Conservation (phyloP, 768 basidiomycete genomes). For the Infundibulicybe gibba region DNA sequence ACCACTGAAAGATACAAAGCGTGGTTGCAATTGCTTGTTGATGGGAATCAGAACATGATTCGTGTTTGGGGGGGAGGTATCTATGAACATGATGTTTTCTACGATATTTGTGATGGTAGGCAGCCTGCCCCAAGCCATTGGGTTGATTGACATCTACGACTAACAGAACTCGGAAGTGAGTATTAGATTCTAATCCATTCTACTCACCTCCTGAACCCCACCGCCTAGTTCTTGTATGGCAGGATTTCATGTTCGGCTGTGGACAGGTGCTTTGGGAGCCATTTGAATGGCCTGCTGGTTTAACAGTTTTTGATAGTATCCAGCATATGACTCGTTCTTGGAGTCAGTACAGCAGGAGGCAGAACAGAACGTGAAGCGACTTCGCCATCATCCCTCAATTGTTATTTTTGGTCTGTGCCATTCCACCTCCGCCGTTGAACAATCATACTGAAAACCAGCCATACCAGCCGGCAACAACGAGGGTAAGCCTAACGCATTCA, state of each 20-base stretch:
- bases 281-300: not conserved
- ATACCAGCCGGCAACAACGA: constrained; percentile 76
- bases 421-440: not conserved
- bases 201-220: constrained; percentile 6
- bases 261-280: constrained; percentile 57
- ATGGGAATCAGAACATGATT: constrained; percentile 92
- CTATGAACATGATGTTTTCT: constrained; percentile 81
- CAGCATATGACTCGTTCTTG: constrained; percentile 80
- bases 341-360: constrained; percentile 75
- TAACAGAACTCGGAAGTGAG: constrained; percentile 63
- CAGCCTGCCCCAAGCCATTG: constrained; percentile 6
- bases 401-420: constrained; percentile 75
- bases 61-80: constrained; percentile 95
- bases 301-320: constrained; percentile 52
- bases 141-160: not conserved
- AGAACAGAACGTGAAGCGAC: constrained; percentile 76
- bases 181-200: not conserved
- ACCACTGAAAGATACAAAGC: constrained; percentile 57
- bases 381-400: constrained; percentile 84
- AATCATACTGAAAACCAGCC: too few species aligned
- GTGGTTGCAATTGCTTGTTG: constrained; percentile 83
- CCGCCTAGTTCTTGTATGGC: constrained; percentile 80
- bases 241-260: constrained; percentile 97
- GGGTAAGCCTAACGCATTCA: constrained; percentile 28
- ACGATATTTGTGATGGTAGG: constrained; percentile 77